phyloP scores from a whole-genome alignment of 441 rosid species.

The Melastoma candidum region DNA sequence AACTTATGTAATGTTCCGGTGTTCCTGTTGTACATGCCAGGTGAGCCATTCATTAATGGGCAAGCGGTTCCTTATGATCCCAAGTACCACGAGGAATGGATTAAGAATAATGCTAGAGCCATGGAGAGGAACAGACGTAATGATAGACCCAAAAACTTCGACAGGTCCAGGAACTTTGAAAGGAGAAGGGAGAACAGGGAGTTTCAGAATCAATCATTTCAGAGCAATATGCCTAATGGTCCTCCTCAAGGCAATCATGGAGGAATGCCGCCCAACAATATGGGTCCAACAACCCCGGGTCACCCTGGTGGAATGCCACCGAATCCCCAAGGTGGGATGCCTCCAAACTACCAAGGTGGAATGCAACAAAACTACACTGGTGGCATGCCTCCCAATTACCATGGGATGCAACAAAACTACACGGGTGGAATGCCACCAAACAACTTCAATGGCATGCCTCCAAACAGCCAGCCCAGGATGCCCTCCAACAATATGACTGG shows the following conservation, averaged over 20 bases:
- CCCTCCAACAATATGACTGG: no score
- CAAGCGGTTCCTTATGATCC: slow-evolving; percentile 93
- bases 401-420: slow-evolving; percentile 14
- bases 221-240: slow-evolving; percentile 23
- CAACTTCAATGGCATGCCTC: slow-evolving; percentile 1
- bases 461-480: no score
- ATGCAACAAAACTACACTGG: slow-evolving; percentile 7
- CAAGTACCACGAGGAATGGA: slow-evolving; percentile 93
- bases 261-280: slow-evolving; percentile 1
- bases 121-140: slow-evolving; percentile 78
- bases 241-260: slow-evolving; percentile 8
- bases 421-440: slow-evolving; percentile 27
- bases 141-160: slow-evolving; percentile 68
- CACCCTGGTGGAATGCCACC: no score
- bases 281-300: no score
- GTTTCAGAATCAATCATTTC: slow-evolving; percentile 2
- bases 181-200: slow-evolving; percentile 58
- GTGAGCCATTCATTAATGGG: slow-evolving; percentile 93
- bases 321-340: no score
- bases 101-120: slow-evolving; percentile 79
- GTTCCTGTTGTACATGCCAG: slow-evolving; percentile 20
- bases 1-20: no score
- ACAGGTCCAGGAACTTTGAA: slow-evolving; percentile 70
- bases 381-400: slow-evolving; percentile 6
- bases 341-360: neutral